Evolutionary conservation across 257 asterid species (phyloP), one percentile per base, ranked within the genome.

Genomic region (Nicotiana paniculata): DNA sequence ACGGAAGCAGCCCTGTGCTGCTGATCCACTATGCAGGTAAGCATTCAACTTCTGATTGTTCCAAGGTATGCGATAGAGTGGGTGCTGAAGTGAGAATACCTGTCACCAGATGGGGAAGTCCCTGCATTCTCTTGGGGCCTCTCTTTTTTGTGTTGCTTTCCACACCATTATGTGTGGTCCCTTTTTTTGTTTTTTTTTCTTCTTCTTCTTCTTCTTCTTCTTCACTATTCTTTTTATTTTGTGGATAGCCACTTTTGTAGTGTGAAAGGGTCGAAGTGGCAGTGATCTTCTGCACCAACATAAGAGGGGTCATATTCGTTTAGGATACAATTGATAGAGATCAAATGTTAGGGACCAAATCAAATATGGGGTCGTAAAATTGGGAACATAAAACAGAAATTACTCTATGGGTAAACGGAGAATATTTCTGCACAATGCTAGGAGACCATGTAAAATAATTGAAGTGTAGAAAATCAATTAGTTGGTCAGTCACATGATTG

Each of bases 1-100:
- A 94, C 80, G 96, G 95, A 87, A 90, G 93, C 90, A 89, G 99
- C 85, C 98, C 98, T 10, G 77, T 96, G 88, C 83, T 96, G 88
- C 88, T 96, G 86, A 91, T 96, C 90, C 99, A 96, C 90, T 96
- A 96, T 88, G 97, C 98, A 86, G 99, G 99, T 94, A 84, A 81
- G 26, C 64, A 28, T 35, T 75, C 80, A 75, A 51, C 21, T 51
- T 16, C 79, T 75, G 28, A 48, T 28, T 75, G 80, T 75, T 51
- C 63, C 46, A 75, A 59, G 46, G 53, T 26, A 75, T 28, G 63
- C 17, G 80, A 51, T 75, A 75, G 79, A 51, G 46, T 28, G 24
- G 24, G 24, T 21, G 24, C 24, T 21, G 24, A 21, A 21, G 24
- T 21, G 24, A 21, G 24, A 21, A 21, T 21, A 21, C 24, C 24